Evolutionary conservation across 2,329 filamentous ascomycete genomes (phyloP).

Genomic region (Fusarium vanettenii): DNA sequence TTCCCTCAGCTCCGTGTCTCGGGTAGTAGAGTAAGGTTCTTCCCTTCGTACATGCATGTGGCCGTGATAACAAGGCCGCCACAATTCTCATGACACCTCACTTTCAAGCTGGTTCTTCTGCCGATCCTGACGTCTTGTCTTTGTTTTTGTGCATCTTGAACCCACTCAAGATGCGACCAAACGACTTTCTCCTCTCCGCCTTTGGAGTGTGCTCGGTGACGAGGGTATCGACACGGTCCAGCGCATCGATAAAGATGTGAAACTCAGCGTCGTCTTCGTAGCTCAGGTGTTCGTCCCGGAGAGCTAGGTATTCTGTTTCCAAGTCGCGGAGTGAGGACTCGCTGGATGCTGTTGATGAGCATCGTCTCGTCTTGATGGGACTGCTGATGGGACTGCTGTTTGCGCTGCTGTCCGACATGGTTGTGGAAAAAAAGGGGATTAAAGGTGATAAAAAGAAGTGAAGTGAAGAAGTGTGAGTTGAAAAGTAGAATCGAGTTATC

Average conservation of each 20-base stretch:
- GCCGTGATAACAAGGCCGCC: neutral
- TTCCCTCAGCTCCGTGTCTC: conserved; percentile 7
- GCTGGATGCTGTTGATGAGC: conserved; percentile 35
- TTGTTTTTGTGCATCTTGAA: conserved; percentile 30
- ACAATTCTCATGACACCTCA: neutral
- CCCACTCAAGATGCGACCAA: conserved; percentile 32
- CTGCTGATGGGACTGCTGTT: conserved; percentile 9
- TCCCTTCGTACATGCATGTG: neutral
- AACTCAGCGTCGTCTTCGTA: conserved; percentile 43
- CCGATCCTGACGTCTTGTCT: conserved; percentile 23
- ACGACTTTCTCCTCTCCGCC: conserved; percentile 29
- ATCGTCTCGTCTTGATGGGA: conserved; percentile 25
- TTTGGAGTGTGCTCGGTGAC: conserved; percentile 29
- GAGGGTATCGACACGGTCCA: conserved; percentile 40
- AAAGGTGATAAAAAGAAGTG: neutral
- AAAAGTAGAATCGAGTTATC: neutral
- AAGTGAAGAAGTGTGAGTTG: neutral
- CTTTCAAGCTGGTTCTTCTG: conserved; percentile 9
- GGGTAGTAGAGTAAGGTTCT: conserved; percentile 5
- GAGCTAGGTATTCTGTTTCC: conserved; percentile 38
- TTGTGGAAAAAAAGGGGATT: neutral
- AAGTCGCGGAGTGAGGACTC: conserved; percentile 33
- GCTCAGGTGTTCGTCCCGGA: conserved; percentile 37
- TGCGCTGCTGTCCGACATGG: conserved; percentile 28
- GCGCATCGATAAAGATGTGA: conserved; percentile 41